Percentiles rank a stretch among this genome's conserved stretches.
Conservation (phyloP, 805 yeast genomes). For the Diddensiella transvaalensis region DNA sequence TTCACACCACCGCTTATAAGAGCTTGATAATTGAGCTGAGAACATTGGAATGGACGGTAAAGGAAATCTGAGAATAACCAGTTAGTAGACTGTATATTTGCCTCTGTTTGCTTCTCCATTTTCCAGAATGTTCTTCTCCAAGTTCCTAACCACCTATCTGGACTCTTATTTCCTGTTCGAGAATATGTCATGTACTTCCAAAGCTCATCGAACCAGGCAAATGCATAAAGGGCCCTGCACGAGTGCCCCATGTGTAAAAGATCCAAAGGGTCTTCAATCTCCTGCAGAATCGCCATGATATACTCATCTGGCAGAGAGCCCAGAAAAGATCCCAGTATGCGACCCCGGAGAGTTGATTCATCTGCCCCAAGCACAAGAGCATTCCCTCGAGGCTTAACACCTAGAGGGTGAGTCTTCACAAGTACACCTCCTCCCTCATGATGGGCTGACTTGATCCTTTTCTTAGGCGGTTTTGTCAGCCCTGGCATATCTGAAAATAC, state of each 20-base stretch:
- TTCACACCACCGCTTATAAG: constrained; percentile 39
- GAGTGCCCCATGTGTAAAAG: constrained; percentile 52
- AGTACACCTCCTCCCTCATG: background rate
- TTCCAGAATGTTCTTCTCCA: constrained; percentile 66
- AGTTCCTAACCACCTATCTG: constrained; percentile 63
- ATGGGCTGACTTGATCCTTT: background rate
- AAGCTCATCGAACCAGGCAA: constrained; percentile 68
- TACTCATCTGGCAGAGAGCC: constrained; percentile 59
- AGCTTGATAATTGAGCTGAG: constrained; percentile 58
- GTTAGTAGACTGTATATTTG: constrained; percentile 34
- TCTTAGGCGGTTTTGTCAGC: background rate
- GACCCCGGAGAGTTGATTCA: constrained; percentile 19
- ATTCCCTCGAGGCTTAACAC: constrained; percentile 76
- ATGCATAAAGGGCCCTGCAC: constrained; percentile 70
- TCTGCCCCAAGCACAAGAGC: constrained; percentile 37
- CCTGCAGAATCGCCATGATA: constrained; percentile 49
- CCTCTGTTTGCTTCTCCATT: constrained; percentile 39
- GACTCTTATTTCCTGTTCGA: constrained; percentile 25
- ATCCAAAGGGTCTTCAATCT: constrained; percentile 45
- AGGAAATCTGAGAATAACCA: constrained; percentile 69
- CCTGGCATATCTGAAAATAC: too few relatives aligned
- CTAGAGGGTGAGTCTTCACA: constrained; percentile 53
- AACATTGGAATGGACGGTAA: constrained; percentile 78
- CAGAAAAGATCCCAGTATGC: constrained; percentile 53
- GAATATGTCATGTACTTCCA: constrained; percentile 65